A percentile compares a stretch with the other conserved stretches of the same genome.
These are phyloP conservation scores for Polyporus arcularius DNA, from an alignment of 768 basidiomycete species.

Conservation along the genomic window DNA sequence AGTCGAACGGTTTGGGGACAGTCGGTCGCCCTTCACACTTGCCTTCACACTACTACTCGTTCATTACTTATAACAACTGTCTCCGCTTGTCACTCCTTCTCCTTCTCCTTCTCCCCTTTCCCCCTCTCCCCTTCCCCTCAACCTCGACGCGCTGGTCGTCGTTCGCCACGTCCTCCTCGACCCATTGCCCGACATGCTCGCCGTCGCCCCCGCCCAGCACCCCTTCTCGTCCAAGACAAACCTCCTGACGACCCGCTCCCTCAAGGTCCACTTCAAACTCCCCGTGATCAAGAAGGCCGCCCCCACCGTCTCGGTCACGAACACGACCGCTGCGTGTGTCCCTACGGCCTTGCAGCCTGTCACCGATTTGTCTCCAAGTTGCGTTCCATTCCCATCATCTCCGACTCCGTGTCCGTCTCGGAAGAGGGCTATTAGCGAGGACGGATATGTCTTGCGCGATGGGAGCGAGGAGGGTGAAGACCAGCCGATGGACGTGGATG, in stretches of 20 bases:
- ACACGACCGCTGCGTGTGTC: slow-evolving; percentile 30
- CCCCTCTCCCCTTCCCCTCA: not conserved
- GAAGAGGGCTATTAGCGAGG: slow-evolving; percentile 14
- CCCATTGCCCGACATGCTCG: slow-evolving; percentile 9
- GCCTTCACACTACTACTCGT: not conserved
- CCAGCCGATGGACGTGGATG: slow-evolving; percentile 21
- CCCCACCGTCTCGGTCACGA: slow-evolving; percentile 41
- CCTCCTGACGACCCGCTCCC: slow-evolving; percentile 5
- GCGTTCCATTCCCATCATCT: slow-evolving; percentile 40
- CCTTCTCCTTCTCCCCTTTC: not conserved
- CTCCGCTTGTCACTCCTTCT: too few relatives aligned
- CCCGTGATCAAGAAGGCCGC: slow-evolving; percentile 33
- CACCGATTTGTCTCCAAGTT: slow-evolving; percentile 7
- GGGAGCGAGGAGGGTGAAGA: not conserved
- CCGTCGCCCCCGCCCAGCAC: slow-evolving; percentile 1
- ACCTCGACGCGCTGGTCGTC: not conserved
- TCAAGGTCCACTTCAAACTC: slow-evolving; percentile 20
- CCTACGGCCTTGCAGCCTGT: not conserved
- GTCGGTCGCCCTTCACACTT: not conserved
- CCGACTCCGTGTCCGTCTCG: slow-evolving; percentile 23
- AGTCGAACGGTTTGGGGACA: not conserved
- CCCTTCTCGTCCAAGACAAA: slow-evolving; percentile 10
- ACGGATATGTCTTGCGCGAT: slow-evolving; percentile 13
- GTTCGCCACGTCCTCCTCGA: not conserved
- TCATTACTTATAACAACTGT: not conserved